These are phyloP conservation scores for Cyberlindnera mississippiensis DNA, from an alignment of 805 yeast genomes.

Conservation along the genomic window DNA sequence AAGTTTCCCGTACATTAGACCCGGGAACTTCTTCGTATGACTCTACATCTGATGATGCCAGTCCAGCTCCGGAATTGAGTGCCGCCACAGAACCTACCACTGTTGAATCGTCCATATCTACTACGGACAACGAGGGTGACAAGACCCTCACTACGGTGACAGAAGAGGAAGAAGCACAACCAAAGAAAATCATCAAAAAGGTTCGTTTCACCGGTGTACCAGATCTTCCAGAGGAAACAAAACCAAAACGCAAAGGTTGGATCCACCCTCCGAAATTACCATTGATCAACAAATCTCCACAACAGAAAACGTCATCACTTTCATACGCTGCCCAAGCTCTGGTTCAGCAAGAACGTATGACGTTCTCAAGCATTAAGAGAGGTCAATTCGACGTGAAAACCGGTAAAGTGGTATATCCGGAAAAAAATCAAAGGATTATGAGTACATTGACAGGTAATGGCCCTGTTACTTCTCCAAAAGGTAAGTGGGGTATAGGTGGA, in stretches of 20 bases:
- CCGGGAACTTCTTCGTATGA: neutral
- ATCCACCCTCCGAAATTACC: constrained; percentile 19
- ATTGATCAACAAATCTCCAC: constrained; percentile 2
- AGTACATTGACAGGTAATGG: constrained; percentile 6
- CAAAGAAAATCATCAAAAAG: constrained; percentile 20
- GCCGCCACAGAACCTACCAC: constrained; percentile 14
- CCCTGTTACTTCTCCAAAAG: constrained; percentile 5
- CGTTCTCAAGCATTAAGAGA: constrained; percentile 22
- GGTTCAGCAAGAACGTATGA: constrained; percentile 23
- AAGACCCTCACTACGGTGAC: constrained; percentile 6
- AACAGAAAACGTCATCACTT: constrained; percentile 11
- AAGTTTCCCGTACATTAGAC: neutral
- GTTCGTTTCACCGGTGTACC: constrained; percentile 29
- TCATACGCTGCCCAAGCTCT: constrained; percentile 24
- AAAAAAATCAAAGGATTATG: constrained; percentile 12
- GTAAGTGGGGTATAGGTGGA: constrained; percentile 16
- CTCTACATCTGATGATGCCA: neutral
- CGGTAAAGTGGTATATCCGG: constrained; percentile 18
- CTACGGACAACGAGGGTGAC: constrained; percentile 3
- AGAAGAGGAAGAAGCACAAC: constrained; percentile 2
- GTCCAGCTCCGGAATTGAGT: constrained; percentile 8
- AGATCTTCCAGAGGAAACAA: constrained; percentile 18
- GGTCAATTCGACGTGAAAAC: constrained; percentile 23
- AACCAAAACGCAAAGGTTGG: constrained; percentile 25
- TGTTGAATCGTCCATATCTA: constrained; percentile 11